Evolutionary conservation across 345 rosid genomes (phyloP).

Genomic region (Brassica carinata): DNA sequence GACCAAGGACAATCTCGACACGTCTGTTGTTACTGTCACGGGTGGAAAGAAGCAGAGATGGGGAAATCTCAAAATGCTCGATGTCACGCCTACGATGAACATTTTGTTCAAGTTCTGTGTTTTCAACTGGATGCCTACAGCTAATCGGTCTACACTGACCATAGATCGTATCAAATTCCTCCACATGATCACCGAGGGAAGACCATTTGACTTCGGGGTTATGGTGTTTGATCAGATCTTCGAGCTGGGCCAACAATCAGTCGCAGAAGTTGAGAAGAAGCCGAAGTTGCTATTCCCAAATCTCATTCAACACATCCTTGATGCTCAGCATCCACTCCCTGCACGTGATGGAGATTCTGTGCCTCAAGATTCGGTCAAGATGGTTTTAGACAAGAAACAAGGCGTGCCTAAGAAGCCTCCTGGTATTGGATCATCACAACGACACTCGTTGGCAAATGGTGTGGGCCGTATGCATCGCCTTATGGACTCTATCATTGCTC

Average conservation of each 20-base stretch:
- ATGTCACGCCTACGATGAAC: not conserved
- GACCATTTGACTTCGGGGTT: not conserved
- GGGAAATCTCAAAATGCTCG: not conserved
- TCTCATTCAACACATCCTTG: not conserved
- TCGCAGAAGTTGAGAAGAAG: not conserved
- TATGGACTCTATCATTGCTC: too few species aligned
- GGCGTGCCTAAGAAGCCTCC: too few species aligned
- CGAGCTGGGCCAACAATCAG: not conserved
- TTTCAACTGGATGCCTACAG: not conserved
- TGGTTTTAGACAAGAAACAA: not conserved
- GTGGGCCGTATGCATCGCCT: not conserved
- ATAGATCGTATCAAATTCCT: not conserved
- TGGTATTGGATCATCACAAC: too few species aligned
- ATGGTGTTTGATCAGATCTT: not conserved
- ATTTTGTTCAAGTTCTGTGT: not conserved
- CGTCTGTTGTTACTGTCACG: not conserved
- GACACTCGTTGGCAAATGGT: not conserved
- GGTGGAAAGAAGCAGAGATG: not conserved
- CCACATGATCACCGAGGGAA: not conserved
- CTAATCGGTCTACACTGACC: not conserved
- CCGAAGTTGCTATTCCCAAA: not conserved
- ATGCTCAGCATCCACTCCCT: not conserved
- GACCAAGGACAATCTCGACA: not conserved
- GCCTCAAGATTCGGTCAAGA: not conserved
- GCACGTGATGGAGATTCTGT: not conserved